A percentile compares a stretch with the other conserved stretches of the same genome.
phyloP scores from a whole-genome alignment of 2,329 filamentous ascomycete genomes.

The Colletotrichum aenigma region DNA sequence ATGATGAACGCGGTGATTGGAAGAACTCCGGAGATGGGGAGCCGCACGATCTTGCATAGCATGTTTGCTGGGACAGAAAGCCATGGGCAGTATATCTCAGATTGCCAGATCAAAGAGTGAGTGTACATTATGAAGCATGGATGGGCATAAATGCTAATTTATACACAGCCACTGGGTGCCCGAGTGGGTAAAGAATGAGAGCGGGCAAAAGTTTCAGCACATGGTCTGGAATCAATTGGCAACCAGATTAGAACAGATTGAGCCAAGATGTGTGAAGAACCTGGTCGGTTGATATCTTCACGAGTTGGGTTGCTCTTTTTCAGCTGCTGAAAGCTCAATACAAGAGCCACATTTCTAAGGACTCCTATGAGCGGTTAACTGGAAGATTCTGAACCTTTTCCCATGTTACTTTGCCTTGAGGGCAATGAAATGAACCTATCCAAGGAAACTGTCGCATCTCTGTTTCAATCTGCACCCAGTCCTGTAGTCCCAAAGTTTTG shows the following conservation, averaged over 20 bases:
- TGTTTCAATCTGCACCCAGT: neutral
- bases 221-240: neutral
- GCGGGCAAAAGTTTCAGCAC: neutral
- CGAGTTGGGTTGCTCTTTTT: accelerated
- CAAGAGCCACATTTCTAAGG: accelerated
- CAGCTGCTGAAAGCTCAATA: neutral
- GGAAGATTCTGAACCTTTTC: accelerated
- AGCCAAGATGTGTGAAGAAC: neutral
- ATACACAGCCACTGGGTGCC: neutral
- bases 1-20: neutral
- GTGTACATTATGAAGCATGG: neutral
- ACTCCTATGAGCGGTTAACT: neutral
- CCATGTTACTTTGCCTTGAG: neutral
- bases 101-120: neutral
- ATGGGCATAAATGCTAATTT: neutral
- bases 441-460: neutral
- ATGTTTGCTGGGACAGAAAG: neutral
- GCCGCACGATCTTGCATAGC: neutral
- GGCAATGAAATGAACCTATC: neutral
- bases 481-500: neutral
- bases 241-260: neutral
- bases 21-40: neutral
- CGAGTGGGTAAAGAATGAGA: neutral
- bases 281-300: neutral
- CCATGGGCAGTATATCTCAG: neutral